Base-by-base conservation (phyloP, 108 stramenopile species). In the Cyclostephanos tholiformis region DNA sequence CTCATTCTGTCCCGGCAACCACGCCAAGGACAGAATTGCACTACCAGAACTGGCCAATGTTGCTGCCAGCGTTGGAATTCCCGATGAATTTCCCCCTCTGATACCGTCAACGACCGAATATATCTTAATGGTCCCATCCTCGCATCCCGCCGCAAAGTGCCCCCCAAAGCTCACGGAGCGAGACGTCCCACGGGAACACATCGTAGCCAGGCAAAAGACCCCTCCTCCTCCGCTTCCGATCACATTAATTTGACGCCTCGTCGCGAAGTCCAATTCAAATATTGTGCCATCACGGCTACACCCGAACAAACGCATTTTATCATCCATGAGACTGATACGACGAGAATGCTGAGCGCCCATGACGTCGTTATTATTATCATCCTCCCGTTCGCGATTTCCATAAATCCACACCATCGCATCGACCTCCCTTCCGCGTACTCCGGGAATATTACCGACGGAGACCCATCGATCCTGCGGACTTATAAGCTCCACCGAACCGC, bases 1-100 rank as follows among this genome's bases (percentile, higher is more conserved):
- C 14, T 44, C 59, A 43, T 68, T 69, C 19, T 69, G 62, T 23
- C 77, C 76, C 57, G 76, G 69, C 48, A 69, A 52, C 95, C 94
- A 98, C n/a, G 91, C 88, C 52, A 97, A 29, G 49, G 91, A 90
- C 39, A 97, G 74, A 32, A 97, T 76, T 16, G 96, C 84, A 35
- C 83, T 77, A n/a, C 93, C 91, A 25, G 84, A 84, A 23, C 91
- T 84, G 0, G 95, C 86, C 23, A 98, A 50, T 0, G 93, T 87
- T 23, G 88, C 82, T 10, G 90, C 67, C 64, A 95, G 89, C 44
- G 88, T 82, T 19, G 88, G 69, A 27, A 76, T n/a, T 23, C 69
- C 65, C 23, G 71, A 41, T 32, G 61, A 16, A 43, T 30, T 63
- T 48, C 43, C 61, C 32, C 64, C 68, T 27, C 49, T 55, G 13